These are phyloP conservation scores for Quercus glauca DNA, from an alignment of 306 rosid genomes.

Conservation along the genomic window DNA sequence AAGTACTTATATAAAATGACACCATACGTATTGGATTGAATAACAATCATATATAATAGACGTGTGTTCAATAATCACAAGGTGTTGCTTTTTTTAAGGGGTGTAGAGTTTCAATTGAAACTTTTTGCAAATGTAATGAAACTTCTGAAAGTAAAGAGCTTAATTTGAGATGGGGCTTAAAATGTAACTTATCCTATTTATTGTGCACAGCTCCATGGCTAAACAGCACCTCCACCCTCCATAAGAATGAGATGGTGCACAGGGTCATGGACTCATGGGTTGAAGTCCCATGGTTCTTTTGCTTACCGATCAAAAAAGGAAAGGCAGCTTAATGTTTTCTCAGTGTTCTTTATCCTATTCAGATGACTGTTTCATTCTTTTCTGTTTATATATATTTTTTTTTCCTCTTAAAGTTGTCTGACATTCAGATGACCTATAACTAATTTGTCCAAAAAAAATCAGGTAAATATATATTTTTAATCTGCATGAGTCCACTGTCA, in stretches of 20 bases:
- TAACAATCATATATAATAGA: too few species aligned
- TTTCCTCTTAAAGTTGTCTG: not conserved
- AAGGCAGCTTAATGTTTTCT: not conserved
- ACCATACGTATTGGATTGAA: too few species aligned
- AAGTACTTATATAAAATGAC: too few species aligned
- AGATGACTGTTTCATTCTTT: not conserved
- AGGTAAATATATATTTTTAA: not conserved
- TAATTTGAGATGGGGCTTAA: too few species aligned
- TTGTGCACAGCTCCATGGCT: not conserved
- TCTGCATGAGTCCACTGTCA: slow-evolving; percentile 1
- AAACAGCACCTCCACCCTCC: not conserved
- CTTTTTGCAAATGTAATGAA: too few species aligned
- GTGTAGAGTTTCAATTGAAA: too few species aligned
- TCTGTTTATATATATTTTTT: too few species aligned
- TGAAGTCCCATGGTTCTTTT: not conserved
- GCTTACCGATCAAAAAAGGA: not conserved
- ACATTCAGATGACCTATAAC: not conserved
- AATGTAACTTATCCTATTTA: not conserved
- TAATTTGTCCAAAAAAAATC: not conserved
- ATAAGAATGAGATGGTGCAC: not conserved
- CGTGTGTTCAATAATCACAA: too few species aligned
- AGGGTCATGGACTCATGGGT: not conserved
- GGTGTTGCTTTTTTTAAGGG: too few species aligned
- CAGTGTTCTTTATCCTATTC: not conserved
- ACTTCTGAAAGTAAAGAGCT: too few species aligned